Conservation (phyloP, 108 stramenopile genomes). For the Stephanodiscus minutulus region DNA sequence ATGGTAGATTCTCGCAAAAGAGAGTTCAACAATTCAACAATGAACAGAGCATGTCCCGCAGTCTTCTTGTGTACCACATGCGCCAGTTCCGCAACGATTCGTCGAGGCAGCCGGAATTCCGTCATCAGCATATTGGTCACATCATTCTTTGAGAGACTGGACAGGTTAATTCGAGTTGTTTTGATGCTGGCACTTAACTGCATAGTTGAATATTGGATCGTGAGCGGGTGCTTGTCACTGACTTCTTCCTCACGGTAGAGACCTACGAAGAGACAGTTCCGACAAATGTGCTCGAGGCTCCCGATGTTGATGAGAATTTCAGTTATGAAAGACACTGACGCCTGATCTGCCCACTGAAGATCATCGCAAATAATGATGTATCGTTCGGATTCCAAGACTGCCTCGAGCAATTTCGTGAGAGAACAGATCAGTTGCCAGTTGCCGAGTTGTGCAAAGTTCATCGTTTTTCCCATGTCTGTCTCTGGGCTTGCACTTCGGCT, state of each 20-base stretch:
- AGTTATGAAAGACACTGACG: slow-evolving; percentile 4
- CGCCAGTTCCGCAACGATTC: slow-evolving; percentile 18
- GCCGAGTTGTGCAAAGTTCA: too few species aligned
- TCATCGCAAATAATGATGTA: slow-evolving; percentile 11
- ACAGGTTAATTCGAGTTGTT: slow-evolving; percentile 8
- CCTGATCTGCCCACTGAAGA: slow-evolving; percentile 14
- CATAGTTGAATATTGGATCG: slow-evolving; percentile 2
- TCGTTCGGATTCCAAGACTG: slow-evolving; percentile 1
- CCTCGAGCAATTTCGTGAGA: neutral
- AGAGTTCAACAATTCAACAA: slow-evolving; percentile 35
- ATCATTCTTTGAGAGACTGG: slow-evolving; percentile 24
- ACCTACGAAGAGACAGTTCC: slow-evolving; percentile 20
- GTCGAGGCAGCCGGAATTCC: slow-evolving; percentile 21
- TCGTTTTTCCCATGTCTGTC: neutral
- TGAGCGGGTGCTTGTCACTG: slow-evolving; percentile 11
- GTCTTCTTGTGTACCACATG: slow-evolving; percentile 27
- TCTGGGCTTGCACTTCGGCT: neutral
- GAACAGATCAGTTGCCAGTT: neutral
- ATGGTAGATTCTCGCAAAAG: slow-evolving; percentile 23
- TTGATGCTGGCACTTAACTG: slow-evolving; percentile 4
- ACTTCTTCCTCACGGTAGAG: slow-evolving; percentile 23
- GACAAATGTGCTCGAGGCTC: neutral
- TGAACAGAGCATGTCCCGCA: slow-evolving; percentile 27
- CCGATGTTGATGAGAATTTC: slow-evolving; percentile 10
- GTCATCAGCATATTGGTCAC: slow-evolving; percentile 22